Conservation (phyloP, 1,284 basidiomycete species). For the Melampsora allii-populina region DNA sequence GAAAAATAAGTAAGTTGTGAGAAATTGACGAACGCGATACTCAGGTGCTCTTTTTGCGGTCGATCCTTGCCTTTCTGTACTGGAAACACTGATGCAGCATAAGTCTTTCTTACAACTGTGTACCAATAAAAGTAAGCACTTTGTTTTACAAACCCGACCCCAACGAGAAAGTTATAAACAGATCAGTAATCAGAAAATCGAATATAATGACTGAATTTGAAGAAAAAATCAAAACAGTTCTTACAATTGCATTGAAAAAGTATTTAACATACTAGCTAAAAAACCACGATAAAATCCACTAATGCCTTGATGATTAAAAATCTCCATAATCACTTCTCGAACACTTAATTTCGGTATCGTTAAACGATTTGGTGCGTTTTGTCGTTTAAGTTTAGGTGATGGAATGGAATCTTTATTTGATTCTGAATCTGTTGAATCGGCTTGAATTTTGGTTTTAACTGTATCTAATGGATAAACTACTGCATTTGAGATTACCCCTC, state of each 20-base stretch:
- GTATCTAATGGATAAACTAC: conserved; percentile 92
- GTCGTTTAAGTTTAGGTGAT: conserved; percentile 47
- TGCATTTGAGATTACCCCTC: conserved; percentile 89
- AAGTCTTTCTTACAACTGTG: conserved; percentile 77
- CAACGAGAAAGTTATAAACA: not conserved
- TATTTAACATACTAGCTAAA: conserved; percentile 96
- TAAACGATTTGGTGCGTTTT: conserved; percentile 48
- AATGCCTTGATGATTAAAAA: conserved; percentile 75
- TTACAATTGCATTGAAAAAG: conserved; percentile 81
- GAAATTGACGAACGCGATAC: conserved; percentile 9
- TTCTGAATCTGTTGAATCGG: conserved; percentile 52
- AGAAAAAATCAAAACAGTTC: conserved; percentile 51
- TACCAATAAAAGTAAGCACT: conserved; percentile 99
- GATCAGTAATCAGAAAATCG: not conserved
- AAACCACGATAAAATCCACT: conserved; percentile 87
- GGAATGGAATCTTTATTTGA: conserved; percentile 51
- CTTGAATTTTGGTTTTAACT: conserved; percentile 94
- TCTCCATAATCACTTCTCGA: conserved; percentile 58
- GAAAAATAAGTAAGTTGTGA: not conserved
- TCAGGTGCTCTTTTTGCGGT: conserved; percentile 2
- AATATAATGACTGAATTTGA: not conserved
- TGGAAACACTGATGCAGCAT: conserved; percentile 54
- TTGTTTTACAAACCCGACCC: conserved; percentile 26
- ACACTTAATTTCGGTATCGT: conserved; percentile 48
- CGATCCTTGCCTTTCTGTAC: conserved; percentile 10